Conservation (phyloP, 1,284 basidiomycete genomes). For the Pseudozyma sp. region DNA sequence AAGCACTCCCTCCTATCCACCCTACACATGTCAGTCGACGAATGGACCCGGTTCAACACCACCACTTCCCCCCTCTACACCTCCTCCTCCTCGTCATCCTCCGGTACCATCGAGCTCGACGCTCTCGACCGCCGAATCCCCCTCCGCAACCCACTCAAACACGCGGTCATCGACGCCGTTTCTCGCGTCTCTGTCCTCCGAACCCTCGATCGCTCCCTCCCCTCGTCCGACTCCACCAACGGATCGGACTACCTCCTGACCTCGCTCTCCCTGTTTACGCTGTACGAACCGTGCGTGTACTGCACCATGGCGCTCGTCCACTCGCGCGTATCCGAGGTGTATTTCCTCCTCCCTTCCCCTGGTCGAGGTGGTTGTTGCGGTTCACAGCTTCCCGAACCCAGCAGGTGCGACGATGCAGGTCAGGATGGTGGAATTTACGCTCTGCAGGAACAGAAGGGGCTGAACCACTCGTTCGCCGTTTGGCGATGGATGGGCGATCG, state of each 20-base stretch:
- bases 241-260: constrained; percentile 66
- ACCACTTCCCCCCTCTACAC: neutral
- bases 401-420: constrained; percentile 38
- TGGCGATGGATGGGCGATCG: constrained; percentile 64
- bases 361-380: constrained; percentile 63
- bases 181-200: constrained; percentile 23
- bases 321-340: constrained; percentile 58
- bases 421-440: constrained; percentile 64
- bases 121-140: constrained; percentile 54
- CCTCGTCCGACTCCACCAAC: too few species aligned
- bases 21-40: constrained; percentile 17
- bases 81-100: constrained; percentile 5
- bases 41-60: constrained; percentile 18
- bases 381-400: constrained; percentile 6
- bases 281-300: constrained; percentile 66
- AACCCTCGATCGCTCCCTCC: constrained; percentile 14
- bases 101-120: constrained; percentile 46
- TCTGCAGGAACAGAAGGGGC: constrained; percentile 69
- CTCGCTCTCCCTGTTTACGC: constrained; percentile 56
- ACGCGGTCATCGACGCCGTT: constrained; percentile 48
- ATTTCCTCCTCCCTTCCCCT: constrained; percentile 58
- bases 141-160: constrained; percentile 60
- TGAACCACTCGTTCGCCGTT: constrained; percentile 70
- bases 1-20: constrained; percentile 6
- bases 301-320: constrained; percentile 67